Evolutionary conservation across 2,329 filamentous ascomycete genomes (phyloP).

Genomic region (Aschersonia sp.): DNA sequence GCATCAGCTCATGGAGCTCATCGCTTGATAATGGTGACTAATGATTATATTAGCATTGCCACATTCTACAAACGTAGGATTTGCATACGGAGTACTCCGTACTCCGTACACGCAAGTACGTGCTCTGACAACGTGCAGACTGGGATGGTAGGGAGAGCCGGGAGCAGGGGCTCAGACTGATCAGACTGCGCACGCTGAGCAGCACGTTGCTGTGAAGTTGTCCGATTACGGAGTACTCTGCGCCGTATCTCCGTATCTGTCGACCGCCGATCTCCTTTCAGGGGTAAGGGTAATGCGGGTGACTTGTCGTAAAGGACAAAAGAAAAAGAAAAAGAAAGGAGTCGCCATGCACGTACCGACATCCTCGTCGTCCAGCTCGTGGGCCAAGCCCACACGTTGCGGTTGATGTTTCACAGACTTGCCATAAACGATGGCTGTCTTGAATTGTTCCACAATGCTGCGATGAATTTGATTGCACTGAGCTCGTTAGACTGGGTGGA

Average conservation of each 20-base stretch:
- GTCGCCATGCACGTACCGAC: slow-evolving; percentile 54
- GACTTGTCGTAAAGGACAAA: neutral
- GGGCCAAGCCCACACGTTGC: slow-evolving; percentile 79
- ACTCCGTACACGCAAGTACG: no score
- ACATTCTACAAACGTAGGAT: no score
- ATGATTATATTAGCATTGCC: slow-evolving; percentile 5
- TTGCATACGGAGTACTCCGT: no score
- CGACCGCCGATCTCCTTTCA: no score
- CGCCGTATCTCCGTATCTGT: no score
- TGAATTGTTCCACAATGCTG: slow-evolving; percentile 91
- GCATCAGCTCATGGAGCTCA: slow-evolving; percentile 19
- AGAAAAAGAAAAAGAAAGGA: neutral
- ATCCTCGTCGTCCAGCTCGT: slow-evolving; percentile 92
- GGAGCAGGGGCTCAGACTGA: no score
- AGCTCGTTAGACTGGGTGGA: slow-evolving; percentile 15
- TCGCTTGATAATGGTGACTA: slow-evolving; percentile 51
- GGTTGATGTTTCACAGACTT: slow-evolving; percentile 98
- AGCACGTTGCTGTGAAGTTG: no score
- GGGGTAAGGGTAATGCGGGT: no score
- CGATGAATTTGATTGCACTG: slow-evolving; percentile 97
- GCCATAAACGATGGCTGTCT: slow-evolving; percentile 88
- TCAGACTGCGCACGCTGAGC: no score
- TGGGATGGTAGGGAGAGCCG: no score
- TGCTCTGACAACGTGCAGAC: no score
- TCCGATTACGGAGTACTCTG: no score